A percentile compares a stretch with the other conserved stretches of the same genome.
phyloP scores from a whole-genome alignment of 139 green algal genomes.

The Zygnema circumcarinatum region DNA sequence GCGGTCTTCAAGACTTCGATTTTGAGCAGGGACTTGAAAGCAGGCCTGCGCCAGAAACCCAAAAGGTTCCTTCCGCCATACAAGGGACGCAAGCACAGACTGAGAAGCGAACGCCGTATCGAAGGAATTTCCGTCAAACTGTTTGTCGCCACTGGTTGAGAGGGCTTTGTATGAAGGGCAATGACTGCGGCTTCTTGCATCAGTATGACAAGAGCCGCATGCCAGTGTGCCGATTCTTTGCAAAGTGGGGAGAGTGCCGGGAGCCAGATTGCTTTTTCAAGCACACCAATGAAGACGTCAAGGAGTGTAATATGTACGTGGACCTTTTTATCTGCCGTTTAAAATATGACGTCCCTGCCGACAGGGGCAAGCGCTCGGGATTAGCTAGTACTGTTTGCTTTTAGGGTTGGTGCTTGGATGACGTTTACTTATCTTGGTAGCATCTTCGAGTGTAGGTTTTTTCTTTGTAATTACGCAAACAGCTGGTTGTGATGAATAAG shows the following conservation, averaged over 20 bases:
- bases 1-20: constrained; percentile 16
- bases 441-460: no score
- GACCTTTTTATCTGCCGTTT: constrained; percentile 20
- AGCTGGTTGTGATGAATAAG: no score
- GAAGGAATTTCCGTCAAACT: constrained; percentile 75
- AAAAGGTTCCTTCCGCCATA: background rate
- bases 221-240: constrained; percentile 81
- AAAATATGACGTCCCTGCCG: background rate
- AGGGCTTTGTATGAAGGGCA: constrained; percentile 96
- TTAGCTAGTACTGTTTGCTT: no score
- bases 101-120: background rate
- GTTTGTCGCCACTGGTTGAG: constrained; percentile 97
- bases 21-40: constrained; percentile 7
- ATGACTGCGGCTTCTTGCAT: constrained; percentile 95
- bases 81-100: background rate
- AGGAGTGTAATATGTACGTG: constrained; percentile 95
- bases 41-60: background rate
- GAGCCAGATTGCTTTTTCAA: constrained; percentile 94
- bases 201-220: constrained; percentile 86
- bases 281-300: constrained; percentile 91
- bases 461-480: no score
- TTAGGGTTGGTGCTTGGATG: no score
- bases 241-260: constrained; percentile 87
- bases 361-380: background rate
- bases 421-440: no score